A percentile compares a stretch with the other conserved stretches of the same genome.
Conservation (phyloP, 192 early-diverging fungal species). For the Funneliformis mosseae region DNA sequence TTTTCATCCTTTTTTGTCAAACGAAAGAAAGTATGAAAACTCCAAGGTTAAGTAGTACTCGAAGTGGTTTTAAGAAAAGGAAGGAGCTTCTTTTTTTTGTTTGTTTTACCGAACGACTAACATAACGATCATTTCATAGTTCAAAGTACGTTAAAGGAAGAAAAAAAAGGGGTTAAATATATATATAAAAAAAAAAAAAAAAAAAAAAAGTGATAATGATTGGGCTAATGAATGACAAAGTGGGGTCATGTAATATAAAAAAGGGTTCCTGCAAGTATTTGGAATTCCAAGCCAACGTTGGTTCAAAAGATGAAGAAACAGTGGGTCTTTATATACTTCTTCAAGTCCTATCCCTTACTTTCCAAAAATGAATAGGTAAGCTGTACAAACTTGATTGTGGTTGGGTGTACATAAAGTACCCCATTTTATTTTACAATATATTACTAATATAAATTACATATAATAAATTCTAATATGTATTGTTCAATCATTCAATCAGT, state of each 20-base stretch:
- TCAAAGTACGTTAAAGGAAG: too few relatives aligned
- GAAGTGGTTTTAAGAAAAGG: too few relatives aligned
- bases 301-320: background rate
- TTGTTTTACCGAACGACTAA: too few relatives aligned
- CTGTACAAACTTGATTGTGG: background rate
- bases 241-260: background rate
- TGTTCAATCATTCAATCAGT: background rate
- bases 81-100: too few relatives aligned
- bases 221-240: background rate
- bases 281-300: background rate
- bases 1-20: background rate
- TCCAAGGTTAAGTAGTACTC: too few relatives aligned
- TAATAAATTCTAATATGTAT: background rate
- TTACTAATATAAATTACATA: background rate
- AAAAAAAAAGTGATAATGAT: background rate
- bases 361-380: background rate
- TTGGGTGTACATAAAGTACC: background rate
- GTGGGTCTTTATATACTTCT: conserved; percentile 27
- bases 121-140: too few relatives aligned
- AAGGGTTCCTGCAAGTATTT: background rate
- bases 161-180: too few relatives aligned
- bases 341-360: background rate
- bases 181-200: background rate
- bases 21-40: background rate
- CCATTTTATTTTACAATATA: conserved; percentile 18